Base-by-base conservation (phyloP, 2,329 filamentous ascomycete species). In the Hypoxylon sp. region DNA sequence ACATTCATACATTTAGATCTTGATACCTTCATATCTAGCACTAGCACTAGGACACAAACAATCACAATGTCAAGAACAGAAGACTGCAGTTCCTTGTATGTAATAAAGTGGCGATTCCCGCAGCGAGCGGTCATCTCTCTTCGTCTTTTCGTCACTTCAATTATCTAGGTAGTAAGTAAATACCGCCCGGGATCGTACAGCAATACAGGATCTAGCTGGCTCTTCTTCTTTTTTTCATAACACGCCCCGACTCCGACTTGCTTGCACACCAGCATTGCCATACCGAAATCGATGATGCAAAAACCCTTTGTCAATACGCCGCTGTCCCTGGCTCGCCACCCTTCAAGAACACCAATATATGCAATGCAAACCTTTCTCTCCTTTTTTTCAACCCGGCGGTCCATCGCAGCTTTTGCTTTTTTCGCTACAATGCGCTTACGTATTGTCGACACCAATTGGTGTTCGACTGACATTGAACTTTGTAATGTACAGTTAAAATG, bases 31-130 rank as follows among this genome's bases (percentile, higher is more conserved):
- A 37, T 13, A 4, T 37, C n/a, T 11, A 37, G 8, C 24, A 27
- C 3, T 5, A 27, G 24, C 24, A 27, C 3, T 5, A 27, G 24
- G 3, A 27, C 24, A 27, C 5, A 27, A 27, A 27, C 24, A 27
- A 27, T 27, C 3, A 32, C 46, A 44, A 27, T 37, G n/a, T 11
- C 4, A 13, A 8, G 10, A 21, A 48, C 17, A n/a, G 29, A 37
- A 35, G 19, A 27, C 8, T 15, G 6, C 11, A 24, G 13, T 10
- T 32, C 7, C 39, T 53, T 54, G 48, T 56, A 17, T 52, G 55
- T 58, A 35, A 52, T 57, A 62, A 64, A 70, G 68, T 67, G 64
- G 68, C 61, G 68, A 70, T 67, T 53, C 54, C 68, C 65, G 57
- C 54, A 17, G 3, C 27, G 51, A 56, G 61, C 60, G 53, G 57